Conservation (phyloP, 2,329 filamentous ascomycete species). For the Diaporthe citri region DNA sequence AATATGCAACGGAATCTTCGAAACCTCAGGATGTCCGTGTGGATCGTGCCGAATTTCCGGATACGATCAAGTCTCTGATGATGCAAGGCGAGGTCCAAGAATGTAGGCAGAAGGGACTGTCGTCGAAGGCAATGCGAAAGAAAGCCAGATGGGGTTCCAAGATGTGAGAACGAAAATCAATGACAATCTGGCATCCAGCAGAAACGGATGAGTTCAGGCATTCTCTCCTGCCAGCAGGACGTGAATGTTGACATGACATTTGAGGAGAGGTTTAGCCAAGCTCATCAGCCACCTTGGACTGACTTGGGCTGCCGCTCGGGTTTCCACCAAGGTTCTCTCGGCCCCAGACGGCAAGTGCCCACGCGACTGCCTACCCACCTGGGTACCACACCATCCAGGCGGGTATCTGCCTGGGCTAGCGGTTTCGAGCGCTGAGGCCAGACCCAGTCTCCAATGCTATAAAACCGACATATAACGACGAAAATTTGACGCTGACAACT, state of each 20-base stretch:
- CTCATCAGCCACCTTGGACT: slow-evolving; percentile 23
- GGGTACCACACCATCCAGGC: not conserved
- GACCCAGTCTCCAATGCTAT: not conserved
- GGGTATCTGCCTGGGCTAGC: not conserved
- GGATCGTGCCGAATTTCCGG: not conserved
- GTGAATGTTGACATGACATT: slow-evolving; percentile 19
- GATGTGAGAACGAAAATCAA: not conserved
- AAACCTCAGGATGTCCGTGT: not conserved
- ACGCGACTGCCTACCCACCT: slow-evolving; percentile 12
- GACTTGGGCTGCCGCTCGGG: slow-evolving; percentile 7
- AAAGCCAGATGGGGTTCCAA: not conserved
- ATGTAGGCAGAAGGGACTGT: slow-evolving; percentile 10
- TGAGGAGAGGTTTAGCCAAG: slow-evolving; percentile 27
- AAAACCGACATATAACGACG: not conserved
- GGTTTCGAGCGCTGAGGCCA: not conserved
- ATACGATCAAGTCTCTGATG: not conserved
- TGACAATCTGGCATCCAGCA: not conserved
- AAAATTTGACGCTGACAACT: not conserved
- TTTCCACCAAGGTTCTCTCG: slow-evolving; percentile 6
- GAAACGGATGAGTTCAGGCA: not conserved
- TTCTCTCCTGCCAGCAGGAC: slow-evolving; percentile 30
- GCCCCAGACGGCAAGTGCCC: slow-evolving; percentile 8
- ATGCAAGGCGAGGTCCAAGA: slow-evolving; percentile 2
- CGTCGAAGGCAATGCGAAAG: not conserved
- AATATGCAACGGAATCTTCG: not conserved